Conservation (phyloP, 306 rosid species). For the Dalbergia cultrata region DNA sequence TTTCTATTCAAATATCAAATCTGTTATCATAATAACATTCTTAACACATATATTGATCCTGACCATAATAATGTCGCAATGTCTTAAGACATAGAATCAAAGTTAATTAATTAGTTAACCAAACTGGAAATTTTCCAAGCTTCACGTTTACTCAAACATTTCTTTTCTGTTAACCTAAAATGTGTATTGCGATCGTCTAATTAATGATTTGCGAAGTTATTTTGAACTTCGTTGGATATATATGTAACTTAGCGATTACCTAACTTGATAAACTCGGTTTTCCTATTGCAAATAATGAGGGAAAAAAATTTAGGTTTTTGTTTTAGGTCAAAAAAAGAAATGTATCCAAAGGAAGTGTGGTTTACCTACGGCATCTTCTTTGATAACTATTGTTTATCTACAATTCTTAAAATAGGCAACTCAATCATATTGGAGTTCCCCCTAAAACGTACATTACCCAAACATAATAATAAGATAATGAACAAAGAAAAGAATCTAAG, state of each 20-base stretch:
- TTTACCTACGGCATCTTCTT: background rate
- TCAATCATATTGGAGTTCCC: constrained; percentile 6
- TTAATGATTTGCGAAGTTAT: background rate
- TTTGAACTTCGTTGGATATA: background rate
- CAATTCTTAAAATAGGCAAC: background rate
- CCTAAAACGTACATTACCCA: background rate
- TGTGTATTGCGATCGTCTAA: background rate
- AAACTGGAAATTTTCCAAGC: background rate
- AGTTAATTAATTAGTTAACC: background rate
- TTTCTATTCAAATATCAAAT: background rate
- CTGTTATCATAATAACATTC: background rate
- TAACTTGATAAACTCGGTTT: background rate
- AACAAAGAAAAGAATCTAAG: background rate
- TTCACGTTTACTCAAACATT: background rate
- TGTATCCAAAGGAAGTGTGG: no score
- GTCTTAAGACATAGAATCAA: background rate
- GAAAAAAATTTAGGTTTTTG: background rate
- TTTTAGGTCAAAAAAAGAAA: background rate
- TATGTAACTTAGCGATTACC: no score
- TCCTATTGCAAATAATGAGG: background rate
- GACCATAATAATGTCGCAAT: background rate
- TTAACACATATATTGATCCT: background rate
- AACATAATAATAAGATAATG: background rate
- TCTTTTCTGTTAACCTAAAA: background rate
- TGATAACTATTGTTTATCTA: background rate